Conservation (phyloP, 768 basidiomycete species). For the Boletus sp. region DNA sequence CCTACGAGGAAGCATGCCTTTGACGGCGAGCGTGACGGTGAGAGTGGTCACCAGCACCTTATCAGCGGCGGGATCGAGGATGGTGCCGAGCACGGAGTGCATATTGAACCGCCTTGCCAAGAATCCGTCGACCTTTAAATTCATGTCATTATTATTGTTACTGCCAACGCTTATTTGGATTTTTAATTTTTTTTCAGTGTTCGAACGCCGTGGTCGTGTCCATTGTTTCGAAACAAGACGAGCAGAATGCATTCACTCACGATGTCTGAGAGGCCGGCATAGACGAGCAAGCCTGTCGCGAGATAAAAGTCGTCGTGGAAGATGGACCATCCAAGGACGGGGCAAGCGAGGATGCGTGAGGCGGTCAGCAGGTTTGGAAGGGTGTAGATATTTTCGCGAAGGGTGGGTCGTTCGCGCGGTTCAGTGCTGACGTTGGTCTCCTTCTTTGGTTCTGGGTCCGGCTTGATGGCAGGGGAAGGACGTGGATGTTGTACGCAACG, state of each 20-base stretch:
- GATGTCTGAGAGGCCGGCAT: constrained; percentile 90
- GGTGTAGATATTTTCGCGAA: constrained; percentile 89
- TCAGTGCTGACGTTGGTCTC: background rate
- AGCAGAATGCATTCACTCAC: constrained; percentile 45
- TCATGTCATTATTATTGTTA: background rate
- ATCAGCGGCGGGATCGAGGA: constrained; percentile 96
- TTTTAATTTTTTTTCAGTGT: background rate
- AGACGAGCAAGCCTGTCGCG: constrained; percentile 81
- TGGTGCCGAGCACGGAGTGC: constrained; percentile 89
- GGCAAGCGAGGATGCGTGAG: constrained; percentile 86
- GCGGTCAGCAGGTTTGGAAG: constrained; percentile 86
- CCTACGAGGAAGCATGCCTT: constrained; percentile 79
- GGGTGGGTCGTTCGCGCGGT: constrained; percentile 28
- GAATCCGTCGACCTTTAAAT: constrained; percentile 78
- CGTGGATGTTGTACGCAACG: constrained; percentile 6
- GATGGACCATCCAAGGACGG: constrained; percentile 88
- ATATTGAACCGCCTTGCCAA: constrained; percentile 84
- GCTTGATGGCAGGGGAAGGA: constrained; percentile 6
- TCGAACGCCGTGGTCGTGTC: background rate
- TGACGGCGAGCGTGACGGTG: constrained; percentile 79
- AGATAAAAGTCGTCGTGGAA: constrained; percentile 73
- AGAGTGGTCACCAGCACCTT: constrained; percentile 94
- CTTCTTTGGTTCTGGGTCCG: constrained; percentile 4
- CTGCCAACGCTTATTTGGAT: background rate
- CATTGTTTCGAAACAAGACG: background rate